Conservation (phyloP, 176 grass and related monocot species). For the Ensete ventricosum region DNA sequence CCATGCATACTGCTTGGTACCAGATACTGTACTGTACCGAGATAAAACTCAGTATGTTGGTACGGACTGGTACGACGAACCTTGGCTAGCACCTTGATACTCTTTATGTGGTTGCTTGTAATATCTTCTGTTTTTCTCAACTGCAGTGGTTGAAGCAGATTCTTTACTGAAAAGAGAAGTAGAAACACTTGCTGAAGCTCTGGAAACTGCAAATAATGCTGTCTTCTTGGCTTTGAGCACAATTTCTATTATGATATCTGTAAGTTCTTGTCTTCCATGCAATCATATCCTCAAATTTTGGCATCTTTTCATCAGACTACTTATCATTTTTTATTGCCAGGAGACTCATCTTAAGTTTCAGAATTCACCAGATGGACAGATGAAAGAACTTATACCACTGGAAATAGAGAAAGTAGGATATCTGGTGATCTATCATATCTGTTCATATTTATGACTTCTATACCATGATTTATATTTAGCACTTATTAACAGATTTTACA, state of each 20-base stretch:
- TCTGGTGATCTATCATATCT: neutral
- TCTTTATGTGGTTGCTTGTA: neutral
- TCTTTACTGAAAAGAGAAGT: conserved; percentile 78
- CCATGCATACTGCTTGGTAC: no score
- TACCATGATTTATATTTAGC: neutral
- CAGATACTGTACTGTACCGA: no score
- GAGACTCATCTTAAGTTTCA: conserved; percentile 47
- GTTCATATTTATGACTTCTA: neutral
- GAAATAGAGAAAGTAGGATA: conserved; percentile 59
- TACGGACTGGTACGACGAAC: no score
- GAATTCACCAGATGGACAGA: conserved; percentile 51
- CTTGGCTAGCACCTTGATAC: no score
- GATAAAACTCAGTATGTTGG: no score
- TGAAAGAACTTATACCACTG: conserved; percentile 45
- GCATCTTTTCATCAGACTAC: conserved; percentile 9
- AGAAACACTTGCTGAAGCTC: conserved; percentile 86
- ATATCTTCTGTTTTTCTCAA: conserved; percentile 8
- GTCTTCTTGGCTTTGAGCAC: conserved; percentile 66
- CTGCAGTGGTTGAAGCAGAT: conserved; percentile 80
- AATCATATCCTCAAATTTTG: conserved; percentile 18
- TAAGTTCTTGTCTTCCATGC: conserved; percentile 30
- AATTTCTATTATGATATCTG: conserved; percentile 83
- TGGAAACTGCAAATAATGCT: conserved; percentile 93
- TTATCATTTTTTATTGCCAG: conserved; percentile 35
- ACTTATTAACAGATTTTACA: conserved; percentile 50